Percentiles rank a stretch among this genome's conserved stretches.
Evolutionary conservation across 768 basidiomycete genomes (phyloP).

Genomic region (Strobilomyces confusus): DNA sequence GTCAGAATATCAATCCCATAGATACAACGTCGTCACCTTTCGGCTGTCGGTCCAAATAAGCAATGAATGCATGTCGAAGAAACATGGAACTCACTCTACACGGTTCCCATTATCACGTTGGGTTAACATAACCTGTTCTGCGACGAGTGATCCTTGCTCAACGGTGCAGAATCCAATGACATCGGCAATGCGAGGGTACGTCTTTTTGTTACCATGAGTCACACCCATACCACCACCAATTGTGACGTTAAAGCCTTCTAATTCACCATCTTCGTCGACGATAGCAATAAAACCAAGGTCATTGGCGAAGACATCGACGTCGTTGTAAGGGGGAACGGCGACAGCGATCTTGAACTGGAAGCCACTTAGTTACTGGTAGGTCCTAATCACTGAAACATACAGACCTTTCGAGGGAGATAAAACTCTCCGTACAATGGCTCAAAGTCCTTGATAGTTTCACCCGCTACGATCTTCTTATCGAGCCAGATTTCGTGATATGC

Average conservation of each 20-base stretch:
- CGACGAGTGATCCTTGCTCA: conserved; percentile 80
- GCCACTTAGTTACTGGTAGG: not conserved
- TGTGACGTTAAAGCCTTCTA: conserved; percentile 91
- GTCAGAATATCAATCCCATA: conserved; percentile 9
- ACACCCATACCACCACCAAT: conserved; percentile 99
- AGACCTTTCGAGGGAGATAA: conserved; percentile 92
- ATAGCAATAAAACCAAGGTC: conserved; percentile 98
- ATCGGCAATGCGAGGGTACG: conserved; percentile 86
- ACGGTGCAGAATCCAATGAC: conserved; percentile 90
- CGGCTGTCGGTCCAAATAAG: conserved; percentile 38
- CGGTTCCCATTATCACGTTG: conserved; percentile 97
- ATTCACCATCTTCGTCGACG: conserved; percentile 64
- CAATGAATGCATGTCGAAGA: not conserved
- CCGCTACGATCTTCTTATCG: conserved; percentile 94
- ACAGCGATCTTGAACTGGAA: conserved; percentile 93
- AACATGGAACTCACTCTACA: conserved; percentile 59
- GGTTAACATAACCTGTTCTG: conserved; percentile 89
- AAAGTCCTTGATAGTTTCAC: conserved; percentile 89
- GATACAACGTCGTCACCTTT: conserved; percentile 39
- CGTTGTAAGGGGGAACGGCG: conserved; percentile 94
- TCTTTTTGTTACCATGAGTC: conserved; percentile 98
- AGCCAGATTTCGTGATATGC: conserved; percentile 99
- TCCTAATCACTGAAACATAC: conserved; percentile 11
- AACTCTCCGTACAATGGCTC: conserved; percentile 98
- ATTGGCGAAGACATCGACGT: conserved; percentile 92